Base-by-base conservation (phyloP, 805 yeast species). In the Candida tammaniensis region DNA sequence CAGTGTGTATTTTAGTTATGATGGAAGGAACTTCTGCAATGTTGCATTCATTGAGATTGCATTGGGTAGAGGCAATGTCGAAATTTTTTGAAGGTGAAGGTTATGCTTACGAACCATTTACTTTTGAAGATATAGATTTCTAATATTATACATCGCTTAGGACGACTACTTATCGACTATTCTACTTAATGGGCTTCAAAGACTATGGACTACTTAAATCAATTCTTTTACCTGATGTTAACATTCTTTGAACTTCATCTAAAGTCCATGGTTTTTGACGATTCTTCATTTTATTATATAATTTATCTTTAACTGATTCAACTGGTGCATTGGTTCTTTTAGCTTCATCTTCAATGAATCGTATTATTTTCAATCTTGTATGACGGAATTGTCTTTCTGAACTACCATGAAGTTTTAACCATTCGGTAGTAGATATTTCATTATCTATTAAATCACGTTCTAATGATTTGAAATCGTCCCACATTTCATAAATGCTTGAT, bases 21-120 rank as follows among this genome's bases (percentile, higher is more conserved):
- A 82, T 82, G 89, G 89, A 82, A 60, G 89, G 89, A 37, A 82
- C 88, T 0, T 80, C 86, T n/a, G 88, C 88, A 14, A 82, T 82
- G 89, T 65, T 82, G 50, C 89, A 82, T 55, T 75, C 85, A 11
- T 69, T 82, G 49, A 74, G 89, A 61, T 65, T 82, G 48, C 89
- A 82, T 52, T 82, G 89, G 89, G 88, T 82, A 35, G 89, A 82
- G 52, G 76, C 86, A 23, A 82, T 82, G 89, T 78, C 86, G 28
- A 82, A 82, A 56, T 82, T 78, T 54, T 82, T 82, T 45, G 82
- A 78, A 51, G 89, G 89, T 52, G 87, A 82, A 51, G 89, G 89
- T 44, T 61, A 71, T 30, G 73, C 78, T 7, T 82, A 79, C 51
- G 74, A 72, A 40, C 89, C 89, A 18, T 82, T 80, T 50, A 58